Conservation (phyloP, 2,329 filamentous ascomycete species). For the Stagonosporopsis tanaceti region DNA sequence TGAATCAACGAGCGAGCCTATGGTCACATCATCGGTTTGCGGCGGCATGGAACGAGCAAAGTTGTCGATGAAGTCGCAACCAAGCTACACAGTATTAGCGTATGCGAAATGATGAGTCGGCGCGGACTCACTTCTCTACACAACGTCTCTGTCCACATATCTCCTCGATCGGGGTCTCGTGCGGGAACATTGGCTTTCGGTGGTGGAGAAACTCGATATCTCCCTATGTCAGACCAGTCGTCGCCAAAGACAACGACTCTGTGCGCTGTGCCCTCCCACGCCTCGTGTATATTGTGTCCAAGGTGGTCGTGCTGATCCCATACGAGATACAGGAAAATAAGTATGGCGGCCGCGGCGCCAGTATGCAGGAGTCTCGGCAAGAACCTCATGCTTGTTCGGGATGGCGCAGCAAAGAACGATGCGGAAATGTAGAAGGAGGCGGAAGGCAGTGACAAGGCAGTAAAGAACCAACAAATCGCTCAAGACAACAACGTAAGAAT, state of each 20-base stretch:
- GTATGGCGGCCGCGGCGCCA: conserved; percentile 33
- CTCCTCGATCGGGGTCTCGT: conserved; percentile 42
- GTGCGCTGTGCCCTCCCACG: conserved; percentile 39
- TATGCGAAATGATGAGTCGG: background rate
- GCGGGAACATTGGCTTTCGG: conserved; percentile 27
- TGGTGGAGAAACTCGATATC: conserved; percentile 45
- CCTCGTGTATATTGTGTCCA: conserved; percentile 36
- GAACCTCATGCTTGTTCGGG: conserved; percentile 38
- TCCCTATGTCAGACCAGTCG: conserved; percentile 50
- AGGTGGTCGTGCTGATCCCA: conserved; percentile 41
- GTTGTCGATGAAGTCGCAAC: conserved; percentile 48
- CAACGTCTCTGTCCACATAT: conserved; percentile 48
- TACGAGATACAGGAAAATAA: conserved; percentile 42
- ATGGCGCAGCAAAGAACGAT: conserved; percentile 1
- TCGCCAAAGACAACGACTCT: conserved; percentile 51
- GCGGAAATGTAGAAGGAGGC: background rate
- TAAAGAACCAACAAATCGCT: conserved; percentile 10
- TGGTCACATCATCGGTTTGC: conserved; percentile 23
- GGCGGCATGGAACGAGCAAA: conserved; percentile 46
- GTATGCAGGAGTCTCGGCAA: conserved; percentile 42
- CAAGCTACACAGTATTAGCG: conserved; percentile 43
- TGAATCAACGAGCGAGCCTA: conserved; percentile 44
- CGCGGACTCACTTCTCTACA: conserved; percentile 43
- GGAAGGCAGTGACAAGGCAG: conserved; percentile 7
- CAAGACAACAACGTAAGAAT: conserved; percentile 10